These are phyloP conservation scores for Peronospora tabacina DNA, from an alignment of 352 stramenopile species.

Conservation along the genomic window DNA sequence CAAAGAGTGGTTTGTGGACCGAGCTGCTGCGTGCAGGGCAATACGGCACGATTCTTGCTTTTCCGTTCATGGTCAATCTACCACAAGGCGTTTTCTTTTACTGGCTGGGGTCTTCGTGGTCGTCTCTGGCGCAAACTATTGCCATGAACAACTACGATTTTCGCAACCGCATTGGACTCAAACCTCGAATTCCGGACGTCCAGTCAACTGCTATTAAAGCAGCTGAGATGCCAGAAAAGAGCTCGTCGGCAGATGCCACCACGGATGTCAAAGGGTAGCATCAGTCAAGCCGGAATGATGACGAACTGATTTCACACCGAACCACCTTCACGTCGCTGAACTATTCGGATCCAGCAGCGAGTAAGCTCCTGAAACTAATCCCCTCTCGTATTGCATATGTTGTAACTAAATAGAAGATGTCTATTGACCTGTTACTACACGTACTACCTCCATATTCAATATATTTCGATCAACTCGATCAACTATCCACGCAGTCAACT, in stretches of 20 bases:
- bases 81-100: slow-evolving; percentile 80
- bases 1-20: slow-evolving; percentile 44
- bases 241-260: slow-evolving; percentile 2
- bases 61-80: slow-evolving; percentile 41
- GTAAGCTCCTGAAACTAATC: too few relatives aligned
- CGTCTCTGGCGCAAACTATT: slow-evolving; percentile 50
- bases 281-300: slow-evolving; percentile 5
- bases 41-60: slow-evolving; percentile 47
- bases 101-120: slow-evolving; percentile 67
- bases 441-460: too few relatives aligned
- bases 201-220: slow-evolving; percentile 13
- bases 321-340: too few relatives aligned
- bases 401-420: too few relatives aligned
- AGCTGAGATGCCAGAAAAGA: slow-evolving; percentile 16
- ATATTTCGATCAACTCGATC: background rate
- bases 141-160: slow-evolving; percentile 65
- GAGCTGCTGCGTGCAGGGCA: slow-evolving; percentile 38
- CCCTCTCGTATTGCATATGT: too few relatives aligned
- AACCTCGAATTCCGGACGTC: slow-evolving; percentile 30
- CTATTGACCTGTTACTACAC: too few relatives aligned
- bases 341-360: too few relatives aligned
- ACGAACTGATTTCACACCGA: too few relatives aligned
- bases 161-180: slow-evolving; percentile 46
- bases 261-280: slow-evolving; percentile 5
- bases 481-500: too few relatives aligned